A percentile compares a stretch with the other conserved stretches of the same genome.
Conservation (phyloP, 106 monocot species). For the Agapanthus africanus region DNA sequence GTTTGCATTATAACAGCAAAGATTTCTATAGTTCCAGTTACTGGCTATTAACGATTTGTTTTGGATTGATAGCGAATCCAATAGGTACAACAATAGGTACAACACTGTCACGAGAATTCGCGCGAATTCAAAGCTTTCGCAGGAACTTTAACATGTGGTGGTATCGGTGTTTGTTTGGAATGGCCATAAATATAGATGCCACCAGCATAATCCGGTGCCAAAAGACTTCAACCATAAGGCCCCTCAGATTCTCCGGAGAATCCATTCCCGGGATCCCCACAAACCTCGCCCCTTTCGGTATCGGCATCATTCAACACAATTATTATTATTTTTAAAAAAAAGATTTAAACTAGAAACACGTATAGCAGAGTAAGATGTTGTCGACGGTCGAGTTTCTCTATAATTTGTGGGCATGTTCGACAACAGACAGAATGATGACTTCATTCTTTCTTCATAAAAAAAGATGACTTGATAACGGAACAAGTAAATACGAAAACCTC, state of each 20-base stretch:
- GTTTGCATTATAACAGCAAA: no score
- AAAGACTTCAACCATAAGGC: slow-evolving; percentile 85
- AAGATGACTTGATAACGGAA: no score
- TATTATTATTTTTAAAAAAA: no score
- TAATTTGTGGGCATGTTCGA: no score
- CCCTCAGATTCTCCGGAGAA: slow-evolving; percentile 58
- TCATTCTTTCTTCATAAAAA: no score
- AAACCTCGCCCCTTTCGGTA: slow-evolving; percentile 81
- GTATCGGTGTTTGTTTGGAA: slow-evolving; percentile 50
- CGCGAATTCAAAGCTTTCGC: not conserved
- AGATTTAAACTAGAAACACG: no score
- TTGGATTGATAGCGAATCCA: slow-evolving; percentile 52
- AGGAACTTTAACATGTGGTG: slow-evolving; percentile 33
- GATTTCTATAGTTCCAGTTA: no score
- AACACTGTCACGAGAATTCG: no score
- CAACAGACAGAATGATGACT: no score
- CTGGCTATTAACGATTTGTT: slow-evolving; percentile 21
- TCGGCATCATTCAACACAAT: slow-evolving; percentile 23
- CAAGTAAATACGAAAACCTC: no score
- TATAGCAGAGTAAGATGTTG: no score
- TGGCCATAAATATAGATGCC: slow-evolving; percentile 80
- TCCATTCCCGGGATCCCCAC: slow-evolving; percentile 83
- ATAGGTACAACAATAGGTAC: slow-evolving; percentile 11
- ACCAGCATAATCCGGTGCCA: slow-evolving; percentile 84
- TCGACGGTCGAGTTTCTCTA: no score